Evolutionary conservation across 192 early-diverging fungal species (phyloP), one percentile per base, ranked within the genome.

Genomic region (Podila verticillata): DNA sequence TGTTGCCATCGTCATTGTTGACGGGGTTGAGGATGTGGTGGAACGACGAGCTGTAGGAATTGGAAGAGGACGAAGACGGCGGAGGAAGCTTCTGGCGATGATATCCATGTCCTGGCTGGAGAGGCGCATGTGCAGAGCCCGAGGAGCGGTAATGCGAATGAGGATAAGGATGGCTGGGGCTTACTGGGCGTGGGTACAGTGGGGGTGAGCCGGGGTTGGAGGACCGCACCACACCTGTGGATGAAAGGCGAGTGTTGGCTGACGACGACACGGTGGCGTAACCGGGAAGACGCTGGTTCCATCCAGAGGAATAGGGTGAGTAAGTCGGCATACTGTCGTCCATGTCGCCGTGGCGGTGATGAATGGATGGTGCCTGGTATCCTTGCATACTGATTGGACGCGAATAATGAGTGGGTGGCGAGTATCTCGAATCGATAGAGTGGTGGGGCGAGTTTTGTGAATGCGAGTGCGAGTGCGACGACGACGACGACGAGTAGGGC

Each of bases 251-350:
- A 7, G 77, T 72, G 57, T 59, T 72, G 26, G 62, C 26, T 1
- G 70, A 63, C 13, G 77, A 72, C 2, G 77, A 66, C 24, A 80
- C 60, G 10, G 77, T 80, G 2, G 77, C 65, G 29, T 80, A 80
- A 48, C 77, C 77, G 7, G 77, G 77, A 9, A 80, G 35, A 5
- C 77, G 69, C 19, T 65, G 65, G 57, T 80, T 80, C 77, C 77
- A 80, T 29, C 77, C 77, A 28, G 77, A 80, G 0, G 74, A 70
- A 39, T 68, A 34, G 20, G 70, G 57, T 4, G 75, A 63, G 19
- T 48, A 63, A 15, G 69, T 26, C 5, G 44, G 68, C 54, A 69
- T 49, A 19, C 29, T 35, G 20, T 80, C 65, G 8, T 80, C 77
- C 61, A 72, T 61, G 48, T 72, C 70, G 35, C 30, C 57, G 6